Percentiles rank a stretch among this genome's conserved stretches.
Evolutionary conservation across 1,284 basidiomycete genomes (phyloP).

Genomic region (Cryptococcus deneoformans): DNA sequence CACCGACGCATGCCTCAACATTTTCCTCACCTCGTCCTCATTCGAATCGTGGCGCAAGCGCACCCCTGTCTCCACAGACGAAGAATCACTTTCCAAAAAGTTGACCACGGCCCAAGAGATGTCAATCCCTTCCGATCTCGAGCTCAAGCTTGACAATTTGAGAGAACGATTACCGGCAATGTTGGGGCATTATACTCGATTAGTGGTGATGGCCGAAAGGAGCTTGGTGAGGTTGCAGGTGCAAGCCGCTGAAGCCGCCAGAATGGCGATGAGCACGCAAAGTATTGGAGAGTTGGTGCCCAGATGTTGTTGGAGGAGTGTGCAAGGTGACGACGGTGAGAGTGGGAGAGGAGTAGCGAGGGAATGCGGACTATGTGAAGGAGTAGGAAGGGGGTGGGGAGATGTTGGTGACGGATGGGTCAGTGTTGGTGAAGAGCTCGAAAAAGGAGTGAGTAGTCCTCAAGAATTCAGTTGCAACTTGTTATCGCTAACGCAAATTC

Average conservation of each 20-base stretch:
- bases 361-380: constrained; percentile 71
- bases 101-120: constrained; percentile 83
- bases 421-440: constrained; percentile 70
- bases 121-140: constrained; percentile 84
- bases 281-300: constrained; percentile 63
- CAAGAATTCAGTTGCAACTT: background rate
- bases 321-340: background rate
- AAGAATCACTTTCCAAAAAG: constrained; percentile 77
- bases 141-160: constrained; percentile 75
- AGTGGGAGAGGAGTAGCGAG: constrained; percentile 4
- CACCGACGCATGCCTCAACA: constrained; percentile 74
- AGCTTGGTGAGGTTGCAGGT: constrained; percentile 80
- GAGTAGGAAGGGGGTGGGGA: constrained; percentile 69
- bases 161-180: constrained; percentile 67
- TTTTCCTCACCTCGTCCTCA: constrained; percentile 74
- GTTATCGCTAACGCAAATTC: too few species aligned
- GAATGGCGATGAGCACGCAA: constrained; percentile 74
- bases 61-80: constrained; percentile 63
- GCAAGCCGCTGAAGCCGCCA: constrained; percentile 75
- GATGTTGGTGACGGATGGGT: constrained; percentile 67
- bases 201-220: constrained; percentile 78
- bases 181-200: constrained; percentile 80
- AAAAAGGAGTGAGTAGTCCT: constrained; percentile 62
- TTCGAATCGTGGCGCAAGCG: constrained; percentile 81
- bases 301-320: constrained; percentile 41